Evolutionary conservation across 176 grass and related monocot genomes (phyloP), one percentile per base, ranked within the genome.

Genomic region (Leersia perrieri): DNA sequence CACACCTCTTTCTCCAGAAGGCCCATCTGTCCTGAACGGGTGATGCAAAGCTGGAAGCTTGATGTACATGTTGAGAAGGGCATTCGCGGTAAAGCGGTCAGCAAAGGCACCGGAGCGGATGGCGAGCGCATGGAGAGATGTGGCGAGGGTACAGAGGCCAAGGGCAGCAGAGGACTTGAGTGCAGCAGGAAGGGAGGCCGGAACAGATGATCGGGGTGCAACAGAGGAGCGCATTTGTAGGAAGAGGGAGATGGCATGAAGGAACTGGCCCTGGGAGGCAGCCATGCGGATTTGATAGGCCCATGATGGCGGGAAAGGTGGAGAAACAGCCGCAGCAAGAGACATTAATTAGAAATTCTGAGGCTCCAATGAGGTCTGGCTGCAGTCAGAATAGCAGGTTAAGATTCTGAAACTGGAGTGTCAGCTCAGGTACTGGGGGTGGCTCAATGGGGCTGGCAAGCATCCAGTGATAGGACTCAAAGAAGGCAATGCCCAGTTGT

Each of bases 31-130:
- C 26, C 51, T 20, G 2, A 51, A 28, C 9, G 76, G 7, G 38
- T 3, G 14, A 10, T n/a, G 23, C 8, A 39, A 42, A 57, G 9
- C 29, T 11, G 36, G 68, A 22, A 89, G 70, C 72, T 94, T 91
- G 86, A 83, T 81, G 83, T 91, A 94, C 82, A 91, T 77, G 86
- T 91, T 94, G 86, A 94, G 74, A 41, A 91, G 82, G 9, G 92
- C 86, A 38, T 94, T 94, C 66, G 92, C 83, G 33, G 68, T 61
- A 66, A 85, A 94, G 51, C 87, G 76, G 35, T 88, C 88, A 33
- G 86, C 71, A 60, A 78, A 51, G 11, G 75, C 84, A 12, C 88
- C 88, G 44, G 88, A 94, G 76, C 92, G 80, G 76, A 94, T 66
- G 66, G 87, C 86, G 33, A 91, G 87, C 5, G 75, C 92, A 40